phyloP scores from a whole-genome alignment of 179 eudicot genomes.

The Monotropa hypopitys region DNA sequence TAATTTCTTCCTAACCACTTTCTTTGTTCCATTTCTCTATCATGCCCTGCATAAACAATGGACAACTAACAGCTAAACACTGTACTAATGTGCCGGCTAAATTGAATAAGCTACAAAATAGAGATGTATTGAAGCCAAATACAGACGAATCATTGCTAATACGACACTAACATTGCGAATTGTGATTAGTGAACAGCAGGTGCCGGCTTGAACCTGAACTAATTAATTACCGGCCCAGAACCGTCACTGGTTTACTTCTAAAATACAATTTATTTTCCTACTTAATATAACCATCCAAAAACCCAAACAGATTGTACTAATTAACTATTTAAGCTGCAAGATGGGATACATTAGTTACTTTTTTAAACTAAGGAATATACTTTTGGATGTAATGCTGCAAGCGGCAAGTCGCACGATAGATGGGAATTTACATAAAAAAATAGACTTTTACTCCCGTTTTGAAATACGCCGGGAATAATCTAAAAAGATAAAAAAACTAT shows the following conservation, averaged over 20 bases:
- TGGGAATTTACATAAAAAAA: too few species aligned
- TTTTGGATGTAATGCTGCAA: not conserved
- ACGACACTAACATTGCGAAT: constrained; percentile 7
- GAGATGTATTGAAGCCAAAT: not conserved
- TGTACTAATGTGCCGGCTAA: constrained; percentile 7
- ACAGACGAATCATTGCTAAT: not conserved
- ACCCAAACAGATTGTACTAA: not conserved
- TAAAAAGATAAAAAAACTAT: too few species aligned
- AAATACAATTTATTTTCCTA: not conserved
- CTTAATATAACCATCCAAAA: not conserved
- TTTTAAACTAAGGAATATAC: not conserved
- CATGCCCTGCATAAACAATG: not conserved
- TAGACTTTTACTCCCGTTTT: too few species aligned
- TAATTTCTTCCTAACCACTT: not conserved
- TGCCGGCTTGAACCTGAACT: constrained; percentile 7
- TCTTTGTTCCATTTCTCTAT: not conserved
- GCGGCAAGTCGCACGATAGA: too few species aligned
- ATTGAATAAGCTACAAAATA: not conserved
- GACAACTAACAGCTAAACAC: constrained; percentile 9
- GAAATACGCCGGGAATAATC: too few species aligned
- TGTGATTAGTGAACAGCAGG: constrained; percentile 8
- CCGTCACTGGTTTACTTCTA: not conserved
- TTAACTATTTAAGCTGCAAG: not conserved
- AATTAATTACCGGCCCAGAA: not conserved
- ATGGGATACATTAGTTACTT: not conserved